Percentiles rank a stretch among this genome's conserved stretches.
Conservation (phyloP, 2,329 filamentous ascomycete genomes). For the Cladobotryum mycophilum region DNA sequence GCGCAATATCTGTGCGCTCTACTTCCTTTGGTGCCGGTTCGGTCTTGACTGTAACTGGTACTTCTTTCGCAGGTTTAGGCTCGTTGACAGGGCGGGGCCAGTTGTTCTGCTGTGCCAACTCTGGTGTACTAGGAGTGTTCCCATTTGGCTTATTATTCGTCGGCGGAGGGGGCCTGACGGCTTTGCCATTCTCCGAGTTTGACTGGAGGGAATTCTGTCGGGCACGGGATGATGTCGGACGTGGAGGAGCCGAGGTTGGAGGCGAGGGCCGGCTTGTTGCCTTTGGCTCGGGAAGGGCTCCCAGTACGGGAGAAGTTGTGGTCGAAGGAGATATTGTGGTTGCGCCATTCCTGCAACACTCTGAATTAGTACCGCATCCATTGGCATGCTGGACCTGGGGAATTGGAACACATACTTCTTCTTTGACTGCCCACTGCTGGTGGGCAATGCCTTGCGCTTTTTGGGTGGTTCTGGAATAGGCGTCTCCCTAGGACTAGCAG, state of each 20-base stretch:
- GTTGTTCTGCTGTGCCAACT: conserved; percentile 26
- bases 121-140: conserved; percentile 32
- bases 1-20: conserved; percentile 22
- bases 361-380: conserved; percentile 12
- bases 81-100: conserved; percentile 32
- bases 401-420: conserved; percentile 57
- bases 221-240: conserved; percentile 62
- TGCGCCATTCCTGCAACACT: conserved; percentile 25
- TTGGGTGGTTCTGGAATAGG: conserved; percentile 64
- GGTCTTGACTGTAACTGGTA: conserved; percentile 24
- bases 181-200: conserved; percentile 46
- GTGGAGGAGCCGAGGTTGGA: conserved; percentile 45
- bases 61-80: conserved; percentile 47
- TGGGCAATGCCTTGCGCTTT: conserved; percentile 59
- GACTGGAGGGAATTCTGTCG: conserved; percentile 68
- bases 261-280: conserved; percentile 51
- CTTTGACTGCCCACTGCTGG: conserved; percentile 64
- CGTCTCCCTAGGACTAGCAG: conserved; percentile 62
- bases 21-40: conserved; percentile 22
- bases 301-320: conserved; percentile 69
- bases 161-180: conserved; percentile 49
- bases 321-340: conserved; percentile 60
- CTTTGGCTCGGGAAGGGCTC: conserved; percentile 58
- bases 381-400: no score
- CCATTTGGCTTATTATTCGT: conserved; percentile 57